phyloP scores from a whole-genome alignment of 108 stramenopile genomes.

The Cyclotella distinguenda region DNA sequence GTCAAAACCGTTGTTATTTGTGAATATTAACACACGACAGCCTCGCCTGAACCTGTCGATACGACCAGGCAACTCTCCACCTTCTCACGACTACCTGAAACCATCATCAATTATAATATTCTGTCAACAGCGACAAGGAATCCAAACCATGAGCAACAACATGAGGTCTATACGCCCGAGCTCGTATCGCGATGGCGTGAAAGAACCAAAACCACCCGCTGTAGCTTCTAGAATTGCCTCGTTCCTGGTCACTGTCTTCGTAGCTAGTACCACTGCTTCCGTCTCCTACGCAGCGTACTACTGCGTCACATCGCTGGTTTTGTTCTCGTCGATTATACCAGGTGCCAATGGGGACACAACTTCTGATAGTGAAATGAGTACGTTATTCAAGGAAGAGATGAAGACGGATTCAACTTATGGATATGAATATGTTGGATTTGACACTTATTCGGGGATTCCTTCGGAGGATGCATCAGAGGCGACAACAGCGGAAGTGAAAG shows the following conservation, averaged over 20 bases:
- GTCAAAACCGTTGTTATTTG: too few species aligned
- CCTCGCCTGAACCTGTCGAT: not conserved
- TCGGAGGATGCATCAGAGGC: constrained; percentile 32
- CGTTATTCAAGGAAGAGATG: constrained; percentile 7
- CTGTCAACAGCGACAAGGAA: not conserved
- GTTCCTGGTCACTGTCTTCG: constrained; percentile 22
- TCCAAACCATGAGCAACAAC: not conserved
- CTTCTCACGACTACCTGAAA: not conserved
- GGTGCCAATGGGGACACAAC: constrained; percentile 6
- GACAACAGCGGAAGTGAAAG: constrained; percentile 22
- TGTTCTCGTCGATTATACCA: constrained; percentile 5
- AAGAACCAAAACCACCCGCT: not conserved
- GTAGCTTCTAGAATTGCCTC: constrained; percentile 7
- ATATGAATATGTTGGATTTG: constrained; percentile 42
- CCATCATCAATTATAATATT: not conserved
- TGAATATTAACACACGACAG: too few species aligned
- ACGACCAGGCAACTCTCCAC: not conserved
- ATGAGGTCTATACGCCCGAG: not conserved
- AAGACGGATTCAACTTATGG: constrained; percentile 51
- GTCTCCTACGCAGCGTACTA: constrained; percentile 33
- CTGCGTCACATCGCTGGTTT: constrained; percentile 13
- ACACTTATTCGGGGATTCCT: constrained; percentile 26
- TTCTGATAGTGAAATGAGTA: not conserved
- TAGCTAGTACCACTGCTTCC: constrained; percentile 40
- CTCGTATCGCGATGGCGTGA: not conserved